Evolutionary conservation across 352 stramenopile genomes (phyloP), one percentile per base, ranked within the genome.

Genomic region (Pythium guiyangense): DNA sequence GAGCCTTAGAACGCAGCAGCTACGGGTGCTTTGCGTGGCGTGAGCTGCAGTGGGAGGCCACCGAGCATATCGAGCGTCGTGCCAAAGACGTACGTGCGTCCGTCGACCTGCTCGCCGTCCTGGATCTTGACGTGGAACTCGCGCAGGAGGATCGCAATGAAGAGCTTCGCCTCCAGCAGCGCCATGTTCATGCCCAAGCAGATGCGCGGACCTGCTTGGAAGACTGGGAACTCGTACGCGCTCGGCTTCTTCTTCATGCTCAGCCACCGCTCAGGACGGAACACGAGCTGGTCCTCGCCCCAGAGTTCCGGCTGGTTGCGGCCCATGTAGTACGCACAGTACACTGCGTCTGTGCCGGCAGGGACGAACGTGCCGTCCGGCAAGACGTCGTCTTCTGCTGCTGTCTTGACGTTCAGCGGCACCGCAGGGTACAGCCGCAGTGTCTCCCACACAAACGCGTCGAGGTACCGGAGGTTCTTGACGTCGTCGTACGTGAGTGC

Each of bases 151-250:
- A 74, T 67, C 47, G 69, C 71, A 12, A 79, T 65, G 52, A 86
- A 84, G 35, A 83, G 60, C 59, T 86, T 86, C 29, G 70, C 58
- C 50, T 90, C 76, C 26, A 90, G 51, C 9, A 90, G 54, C 3
- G 74, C 74, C 68, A 89, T 86, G 51, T 77, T 83, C 74, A 84
- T 84, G 25, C 84, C 84, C 9, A 92, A 49, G 51, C 84, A 94
- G 14, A 80, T 67, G 6, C 84, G 76, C 6, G 73, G 77, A 8
- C 84, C 84, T 0, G 74, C 79, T 42, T 92, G 77, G 52, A 94
- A 94, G 4, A 73, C 71, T n/a, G 78, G 75, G 27, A 90, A 91
- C 51, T 86, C 70, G 56, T 80, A 89, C 26, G 71, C 73, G 31
- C 64, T 83, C n/a, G 77, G 77, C 68, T 62, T 70, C 14, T 63